Percentiles rank a stretch among this genome's conserved stretches.
phyloP scores from a whole-genome alignment of 2,329 filamentous ascomycete species.

The Pseudofabraea citricarpa region DNA sequence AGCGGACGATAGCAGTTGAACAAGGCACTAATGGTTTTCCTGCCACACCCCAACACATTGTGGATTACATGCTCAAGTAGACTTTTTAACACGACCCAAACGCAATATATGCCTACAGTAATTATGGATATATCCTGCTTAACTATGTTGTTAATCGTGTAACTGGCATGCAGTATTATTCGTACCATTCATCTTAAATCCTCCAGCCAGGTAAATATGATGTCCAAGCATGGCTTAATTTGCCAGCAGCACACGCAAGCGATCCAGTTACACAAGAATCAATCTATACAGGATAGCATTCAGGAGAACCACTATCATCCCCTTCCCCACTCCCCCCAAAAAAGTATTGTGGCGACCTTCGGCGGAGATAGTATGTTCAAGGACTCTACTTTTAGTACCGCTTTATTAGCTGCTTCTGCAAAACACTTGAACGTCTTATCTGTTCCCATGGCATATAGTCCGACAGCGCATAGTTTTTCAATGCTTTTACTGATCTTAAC shows the following conservation, averaged over 20 bases:
- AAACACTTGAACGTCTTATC: constrained; percentile 5
- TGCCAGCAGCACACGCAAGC: neutral
- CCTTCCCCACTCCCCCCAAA: no score
- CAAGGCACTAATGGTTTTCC: neutral
- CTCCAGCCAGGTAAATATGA: constrained; percentile 2
- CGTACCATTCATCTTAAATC: neutral
- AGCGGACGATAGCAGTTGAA: neutral
- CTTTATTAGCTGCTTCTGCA: neutral
- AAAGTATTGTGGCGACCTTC: neutral
- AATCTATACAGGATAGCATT: neutral
- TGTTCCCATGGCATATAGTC: neutral
- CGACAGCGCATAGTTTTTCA: neutral
- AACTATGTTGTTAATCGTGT: neutral
- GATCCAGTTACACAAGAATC: constrained; percentile 7
- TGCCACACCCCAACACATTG: neutral
- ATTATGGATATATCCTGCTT: neutral
- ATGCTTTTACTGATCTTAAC: neutral
- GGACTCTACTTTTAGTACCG: neutral
- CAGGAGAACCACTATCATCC: neutral
- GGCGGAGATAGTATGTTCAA: constrained; percentile 4
- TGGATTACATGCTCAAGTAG: neutral
- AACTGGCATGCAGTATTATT: neutral
- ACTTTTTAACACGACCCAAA: neutral
- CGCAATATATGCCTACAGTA: neutral
- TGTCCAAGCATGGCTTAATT: neutral